A percentile compares a stretch with the other conserved stretches of the same genome.
Conservation (phyloP, 164 flowering plant genomes). For the Cinnamomum micranthum region DNA sequence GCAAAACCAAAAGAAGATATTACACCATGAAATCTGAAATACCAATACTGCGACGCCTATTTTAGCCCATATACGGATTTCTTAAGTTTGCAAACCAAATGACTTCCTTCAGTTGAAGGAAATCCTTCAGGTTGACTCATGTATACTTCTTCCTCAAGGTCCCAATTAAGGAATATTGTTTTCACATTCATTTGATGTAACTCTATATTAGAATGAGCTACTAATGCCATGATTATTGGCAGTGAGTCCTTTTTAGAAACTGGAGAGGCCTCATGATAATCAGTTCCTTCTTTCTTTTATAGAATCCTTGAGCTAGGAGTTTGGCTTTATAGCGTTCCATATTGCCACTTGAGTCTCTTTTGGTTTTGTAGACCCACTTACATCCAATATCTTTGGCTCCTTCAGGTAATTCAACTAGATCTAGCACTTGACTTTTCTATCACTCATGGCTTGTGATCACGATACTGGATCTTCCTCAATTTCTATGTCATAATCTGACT, state of each 20-base stretch:
- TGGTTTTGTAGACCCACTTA: constrained; percentile 7
- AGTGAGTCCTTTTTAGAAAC: neutral
- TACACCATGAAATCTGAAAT: neutral
- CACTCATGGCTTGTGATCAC: neutral
- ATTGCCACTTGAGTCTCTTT: neutral
- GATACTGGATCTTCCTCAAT: neutral
- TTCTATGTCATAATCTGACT: neutral
- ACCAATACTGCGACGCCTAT: too few relatives aligned
- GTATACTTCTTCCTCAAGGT: too few relatives aligned
- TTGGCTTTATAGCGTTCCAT: neutral
- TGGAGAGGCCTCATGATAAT: neutral
- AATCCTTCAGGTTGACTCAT: too few relatives aligned
- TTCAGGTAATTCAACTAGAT: neutral
- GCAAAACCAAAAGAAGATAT: too few relatives aligned
- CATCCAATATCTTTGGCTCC: neutral
- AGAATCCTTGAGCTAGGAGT: too few relatives aligned
- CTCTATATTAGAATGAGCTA: too few relatives aligned
- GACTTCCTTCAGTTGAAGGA: too few relatives aligned
- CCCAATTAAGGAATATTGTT: too few relatives aligned
- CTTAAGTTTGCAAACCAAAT: too few relatives aligned
- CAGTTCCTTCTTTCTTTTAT: neutral
- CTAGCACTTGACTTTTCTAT: neutral
- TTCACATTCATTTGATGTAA: too few relatives aligned
- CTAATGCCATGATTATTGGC: neutral
- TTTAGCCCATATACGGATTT: too few relatives aligned